Percentiles rank a stretch among this genome's conserved stretches.
Conservation (phyloP, 345 rosid genomes). For the Turritis glabra region DNA sequence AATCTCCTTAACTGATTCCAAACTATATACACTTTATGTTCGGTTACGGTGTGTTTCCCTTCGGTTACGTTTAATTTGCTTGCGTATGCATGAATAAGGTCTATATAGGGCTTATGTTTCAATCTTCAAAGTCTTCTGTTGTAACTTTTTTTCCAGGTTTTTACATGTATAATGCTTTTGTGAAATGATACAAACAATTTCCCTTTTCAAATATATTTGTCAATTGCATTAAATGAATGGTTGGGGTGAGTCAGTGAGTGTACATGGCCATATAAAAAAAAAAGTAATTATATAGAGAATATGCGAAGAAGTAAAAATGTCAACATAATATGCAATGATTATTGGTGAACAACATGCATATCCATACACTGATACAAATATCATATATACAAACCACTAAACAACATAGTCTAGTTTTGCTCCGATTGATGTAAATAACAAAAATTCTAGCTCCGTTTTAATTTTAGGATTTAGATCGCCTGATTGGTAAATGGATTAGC, state of each 20-base stretch:
- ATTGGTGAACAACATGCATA: neutral
- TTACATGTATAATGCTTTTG: neutral
- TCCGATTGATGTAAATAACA: neutral
- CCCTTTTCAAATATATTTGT: neutral
- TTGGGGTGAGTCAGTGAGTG: too few relatives aligned
- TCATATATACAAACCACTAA: too few relatives aligned
- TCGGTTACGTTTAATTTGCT: slow-evolving; percentile 19
- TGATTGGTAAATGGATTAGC: too few relatives aligned
- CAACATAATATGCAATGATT: neutral
- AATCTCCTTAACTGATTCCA: slow-evolving; percentile 23
- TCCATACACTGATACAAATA: too few relatives aligned
- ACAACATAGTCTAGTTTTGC: neutral
- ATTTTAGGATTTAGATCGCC: neutral
- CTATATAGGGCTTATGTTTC: slow-evolving; percentile 19
- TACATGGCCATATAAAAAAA: too few relatives aligned
- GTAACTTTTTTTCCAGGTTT: neutral
- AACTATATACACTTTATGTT: neutral
- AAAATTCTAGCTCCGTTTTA: neutral
- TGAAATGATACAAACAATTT: neutral
- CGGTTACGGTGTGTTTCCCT: neutral
- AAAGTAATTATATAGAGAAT: too few relatives aligned
- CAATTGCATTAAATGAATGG: too few relatives aligned
- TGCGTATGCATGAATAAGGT: slow-evolving; percentile 33
- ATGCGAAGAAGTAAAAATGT: too few relatives aligned
- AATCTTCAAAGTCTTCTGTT: neutral